Evolutionary conservation across 2,329 filamentous ascomycete genomes (phyloP).

Genomic region (Arthrobotrys sphaeroides): DNA sequence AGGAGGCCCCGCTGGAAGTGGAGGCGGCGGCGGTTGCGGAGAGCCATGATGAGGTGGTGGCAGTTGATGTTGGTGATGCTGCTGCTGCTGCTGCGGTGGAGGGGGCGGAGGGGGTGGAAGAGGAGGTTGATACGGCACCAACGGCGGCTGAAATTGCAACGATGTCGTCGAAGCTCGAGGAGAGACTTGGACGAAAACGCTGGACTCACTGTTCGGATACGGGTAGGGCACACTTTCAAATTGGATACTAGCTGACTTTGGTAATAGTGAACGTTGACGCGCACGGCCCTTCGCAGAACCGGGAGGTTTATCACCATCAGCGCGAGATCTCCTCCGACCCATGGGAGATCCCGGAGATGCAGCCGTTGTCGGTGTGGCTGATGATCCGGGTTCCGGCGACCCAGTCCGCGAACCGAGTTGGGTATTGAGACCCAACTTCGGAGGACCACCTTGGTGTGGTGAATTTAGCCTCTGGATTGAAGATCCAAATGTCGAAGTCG

Average conservation of each 20-base stretch:
- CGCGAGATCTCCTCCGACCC: constrained; percentile 44
- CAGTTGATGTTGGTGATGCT: constrained; percentile 36
- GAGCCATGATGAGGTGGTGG: constrained; percentile 32
- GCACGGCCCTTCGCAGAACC: constrained; percentile 45
- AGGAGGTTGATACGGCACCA: constrained; percentile 43
- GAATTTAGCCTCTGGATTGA: constrained; percentile 41
- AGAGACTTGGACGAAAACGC: constrained; percentile 49
- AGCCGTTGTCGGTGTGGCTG: constrained; percentile 44
- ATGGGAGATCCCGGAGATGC: constrained; percentile 48
- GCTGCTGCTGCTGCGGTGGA: constrained; percentile 7
- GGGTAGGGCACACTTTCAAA: constrained; percentile 50
- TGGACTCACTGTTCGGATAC: constrained; percentile 49
- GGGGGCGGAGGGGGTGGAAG: constrained; percentile 10
- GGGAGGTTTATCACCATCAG: constrained; percentile 35
- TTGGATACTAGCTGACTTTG: constrained; percentile 48
- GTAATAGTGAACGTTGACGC: constrained; percentile 40
- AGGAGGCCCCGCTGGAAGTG: constrained; percentile 19
- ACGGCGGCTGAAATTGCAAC: constrained; percentile 44
- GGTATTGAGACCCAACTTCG: constrained; percentile 44
- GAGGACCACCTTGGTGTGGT: constrained; percentile 41
- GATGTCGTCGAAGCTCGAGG: constrained; percentile 41
- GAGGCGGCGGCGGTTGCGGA: constrained; percentile 20
- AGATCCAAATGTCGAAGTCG: constrained; percentile 21
- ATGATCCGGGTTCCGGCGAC: constrained; percentile 40
- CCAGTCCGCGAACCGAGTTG: constrained; percentile 36